Evolutionary conservation across 2,329 filamentous ascomycete genomes (phyloP).

Genomic region (Venturia pyrina): DNA sequence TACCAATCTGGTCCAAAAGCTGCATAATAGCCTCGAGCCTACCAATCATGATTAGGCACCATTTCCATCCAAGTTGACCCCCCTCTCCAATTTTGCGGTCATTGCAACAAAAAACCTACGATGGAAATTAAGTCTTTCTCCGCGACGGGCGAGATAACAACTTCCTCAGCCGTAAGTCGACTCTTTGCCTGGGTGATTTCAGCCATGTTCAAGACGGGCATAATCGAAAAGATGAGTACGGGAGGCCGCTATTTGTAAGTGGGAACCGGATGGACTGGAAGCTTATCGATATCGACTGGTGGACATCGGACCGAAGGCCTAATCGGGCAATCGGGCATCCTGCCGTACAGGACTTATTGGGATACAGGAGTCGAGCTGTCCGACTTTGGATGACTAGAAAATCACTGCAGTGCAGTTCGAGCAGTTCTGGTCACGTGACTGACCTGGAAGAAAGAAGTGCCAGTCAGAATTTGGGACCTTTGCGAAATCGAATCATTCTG

Average conservation of each 20-base stretch:
- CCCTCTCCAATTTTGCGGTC: background rate
- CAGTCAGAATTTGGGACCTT: too few species aligned
- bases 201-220: background rate
- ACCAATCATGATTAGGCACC: background rate
- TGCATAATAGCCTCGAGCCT: constrained; percentile 1
- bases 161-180: background rate
- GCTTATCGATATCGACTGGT: background rate
- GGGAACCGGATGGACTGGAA: background rate
- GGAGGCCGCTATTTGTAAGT: background rate
- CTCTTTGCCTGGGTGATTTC: background rate
- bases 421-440: too few species aligned
- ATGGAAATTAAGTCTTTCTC: constrained; percentile 3
- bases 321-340: background rate
- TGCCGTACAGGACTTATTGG: background rate
- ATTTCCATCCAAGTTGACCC: too few species aligned
- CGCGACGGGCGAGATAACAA: constrained; percentile 1
- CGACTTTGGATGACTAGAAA: too few species aligned
- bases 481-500: too few species aligned
- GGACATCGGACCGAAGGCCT: background rate
- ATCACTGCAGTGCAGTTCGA: too few species aligned
- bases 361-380: background rate
- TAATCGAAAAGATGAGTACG: background rate
- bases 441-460: too few species aligned
- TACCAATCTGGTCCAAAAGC: background rate
- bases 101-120: background rate